phyloP scores from a whole-genome alignment of 2,329 filamentous ascomycete genomes.

The Aspergillus costaricaensis region DNA sequence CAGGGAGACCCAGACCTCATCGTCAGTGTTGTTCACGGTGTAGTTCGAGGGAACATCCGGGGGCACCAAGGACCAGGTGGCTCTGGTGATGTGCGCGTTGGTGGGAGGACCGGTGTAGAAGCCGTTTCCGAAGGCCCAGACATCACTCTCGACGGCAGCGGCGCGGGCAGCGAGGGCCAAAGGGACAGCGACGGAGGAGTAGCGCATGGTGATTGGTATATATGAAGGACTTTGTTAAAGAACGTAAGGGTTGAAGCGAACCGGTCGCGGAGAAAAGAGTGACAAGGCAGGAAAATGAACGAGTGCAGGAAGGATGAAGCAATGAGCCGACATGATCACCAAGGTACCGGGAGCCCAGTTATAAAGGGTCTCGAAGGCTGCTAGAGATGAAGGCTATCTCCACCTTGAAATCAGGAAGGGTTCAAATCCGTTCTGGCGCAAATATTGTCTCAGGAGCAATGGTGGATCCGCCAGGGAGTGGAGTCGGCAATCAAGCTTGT shows the following conservation, averaged over 20 bases:
- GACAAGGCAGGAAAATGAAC: neutral
- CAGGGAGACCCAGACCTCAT: constrained; percentile 22
- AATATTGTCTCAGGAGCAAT: constrained; percentile 4
- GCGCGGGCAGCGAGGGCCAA: constrained; percentile 9
- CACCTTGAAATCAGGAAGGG: neutral
- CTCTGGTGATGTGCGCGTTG: constrained; percentile 21
- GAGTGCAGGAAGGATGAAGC: neutral
- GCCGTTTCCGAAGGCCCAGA: constrained; percentile 20
- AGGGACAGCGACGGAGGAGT: constrained; percentile 6
- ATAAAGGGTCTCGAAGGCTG: neutral
- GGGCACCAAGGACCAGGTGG: constrained; percentile 21
- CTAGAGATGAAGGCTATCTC: neutral
- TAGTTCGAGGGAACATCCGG: constrained; percentile 14
- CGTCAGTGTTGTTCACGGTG: constrained; percentile 6
- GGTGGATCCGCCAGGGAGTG: neutral
- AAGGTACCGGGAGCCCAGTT: neutral
- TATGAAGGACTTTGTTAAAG: neutral
- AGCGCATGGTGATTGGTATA: constrained; percentile 12
- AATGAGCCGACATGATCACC: neutral
- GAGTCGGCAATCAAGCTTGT: neutral
- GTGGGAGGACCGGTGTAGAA: constrained; percentile 23
- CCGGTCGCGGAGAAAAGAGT: constrained; percentile 1
- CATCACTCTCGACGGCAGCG: constrained; percentile 16
- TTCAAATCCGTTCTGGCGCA: neutral
- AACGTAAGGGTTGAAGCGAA: neutral